Base-by-base conservation (phyloP, 1,284 basidiomycete genomes). In the Irpex lacteus region DNA sequence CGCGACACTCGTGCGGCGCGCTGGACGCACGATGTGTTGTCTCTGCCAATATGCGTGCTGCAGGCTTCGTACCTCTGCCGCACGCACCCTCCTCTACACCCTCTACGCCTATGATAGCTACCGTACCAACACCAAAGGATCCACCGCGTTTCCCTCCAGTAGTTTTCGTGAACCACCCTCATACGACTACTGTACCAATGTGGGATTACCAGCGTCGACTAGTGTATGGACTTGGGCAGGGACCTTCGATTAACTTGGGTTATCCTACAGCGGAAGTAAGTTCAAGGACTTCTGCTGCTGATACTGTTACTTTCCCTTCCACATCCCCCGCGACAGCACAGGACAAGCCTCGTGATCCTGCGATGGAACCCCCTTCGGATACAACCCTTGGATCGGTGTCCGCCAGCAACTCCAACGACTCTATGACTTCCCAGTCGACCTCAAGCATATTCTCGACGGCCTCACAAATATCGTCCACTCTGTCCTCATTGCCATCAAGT, bases 81-180 rank as follows among this genome's bases (percentile, higher is more conserved):
- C 64, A 72, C 52, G 66, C 63, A 18, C 50, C 65, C 3, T 11
- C 64, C 21, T 55, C 47, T 21, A 21, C 21, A 32, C 49, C 21
- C 13, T 61, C 64, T 34, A 40, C 61, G 9, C 57, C 62, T 2
- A 15, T 40, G 9, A 18, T 38, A 4, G 50, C 63, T 32, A 15
- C 57, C 21, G 58, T 63, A 26, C 68, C 66, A 34, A 73, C 70
- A n/a, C 71, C 71, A 6, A 69, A 60, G 61, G 69, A 73, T 36
- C 74, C 74, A 54, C 74, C 74, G 9, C 71, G 66, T 15, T 74
- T 75, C 66, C 74, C 74, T 60, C 73, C 74, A 52, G 69, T 75
- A 54, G 61, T 74, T 54, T 75, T 75, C 63, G 54, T 73, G 40
- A 66, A 64, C 55, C 71, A 71, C 5, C 56, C 67, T 21, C 54